Conservation (phyloP, 371 early-diverging fungal species). For the Mortierella polycephala region DNA sequence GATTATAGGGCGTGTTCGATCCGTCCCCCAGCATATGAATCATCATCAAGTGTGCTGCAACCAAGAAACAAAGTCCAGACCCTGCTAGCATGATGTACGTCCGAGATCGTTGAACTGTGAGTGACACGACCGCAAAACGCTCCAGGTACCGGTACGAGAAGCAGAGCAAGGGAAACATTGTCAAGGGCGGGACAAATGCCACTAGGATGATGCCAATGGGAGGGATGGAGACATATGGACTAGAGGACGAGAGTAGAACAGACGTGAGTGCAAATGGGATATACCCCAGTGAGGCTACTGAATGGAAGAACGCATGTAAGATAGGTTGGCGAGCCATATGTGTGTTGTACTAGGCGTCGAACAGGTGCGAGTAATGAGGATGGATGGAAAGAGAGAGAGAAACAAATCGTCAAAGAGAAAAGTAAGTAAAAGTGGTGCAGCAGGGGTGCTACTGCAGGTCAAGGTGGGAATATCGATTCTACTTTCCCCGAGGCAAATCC, state of each 20-base stretch:
- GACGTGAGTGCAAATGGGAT: slow-evolving; percentile 49
- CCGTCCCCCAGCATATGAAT: slow-evolving; percentile 18
- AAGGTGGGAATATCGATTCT: slow-evolving; percentile 26
- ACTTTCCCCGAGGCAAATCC: slow-evolving; percentile 20
- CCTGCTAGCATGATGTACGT: slow-evolving; percentile 45
- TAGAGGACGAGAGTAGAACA: slow-evolving; percentile 30
- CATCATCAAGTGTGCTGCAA: slow-evolving; percentile 38
- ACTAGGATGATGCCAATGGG: slow-evolving; percentile 34
- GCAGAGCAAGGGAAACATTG: slow-evolving; percentile 36
- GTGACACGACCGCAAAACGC: slow-evolving; percentile 29
- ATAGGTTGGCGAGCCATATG: slow-evolving; percentile 24
- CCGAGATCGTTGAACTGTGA: slow-evolving; percentile 39
- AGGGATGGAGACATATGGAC: slow-evolving; percentile 25
- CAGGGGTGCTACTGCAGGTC: not conserved
- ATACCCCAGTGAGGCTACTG: slow-evolving; percentile 44
- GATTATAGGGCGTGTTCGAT: slow-evolving; percentile 25
- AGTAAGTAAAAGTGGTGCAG: not conserved
- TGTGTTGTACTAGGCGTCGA: not conserved
- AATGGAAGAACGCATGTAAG: slow-evolving; percentile 40
- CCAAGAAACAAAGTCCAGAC: slow-evolving; percentile 33
- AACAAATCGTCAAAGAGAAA: not conserved
- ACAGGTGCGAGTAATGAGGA: not conserved
- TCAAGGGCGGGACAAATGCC: slow-evolving; percentile 39
- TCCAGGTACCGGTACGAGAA: slow-evolving; percentile 44
- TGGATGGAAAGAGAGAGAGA: not conserved